Evolutionary conservation across 345 rosid genomes (phyloP).

Genomic region (Arabis alpina): DNA sequence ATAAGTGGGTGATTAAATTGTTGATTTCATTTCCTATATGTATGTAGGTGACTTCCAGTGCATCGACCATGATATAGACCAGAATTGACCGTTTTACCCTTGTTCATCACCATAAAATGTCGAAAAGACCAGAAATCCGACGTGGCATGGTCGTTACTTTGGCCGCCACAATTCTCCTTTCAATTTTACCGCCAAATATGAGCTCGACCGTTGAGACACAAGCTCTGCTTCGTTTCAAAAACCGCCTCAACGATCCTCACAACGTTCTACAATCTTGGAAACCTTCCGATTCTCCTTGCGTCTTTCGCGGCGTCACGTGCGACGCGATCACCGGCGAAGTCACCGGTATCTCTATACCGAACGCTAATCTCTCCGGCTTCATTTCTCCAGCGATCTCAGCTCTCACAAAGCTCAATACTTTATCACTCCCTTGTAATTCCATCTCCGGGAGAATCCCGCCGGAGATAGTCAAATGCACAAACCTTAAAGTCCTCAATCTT

Average conservation of each 20-base stretch:
- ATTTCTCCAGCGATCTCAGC: slow-evolving; percentile 65
- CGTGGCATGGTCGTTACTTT: slow-evolving; percentile 18
- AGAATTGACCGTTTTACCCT: slow-evolving; percentile 1
- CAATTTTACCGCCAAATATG: slow-evolving; percentile 47
- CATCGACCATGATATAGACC: slow-evolving; percentile 8
- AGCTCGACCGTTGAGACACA: slow-evolving; percentile 52
- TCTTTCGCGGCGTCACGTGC: slow-evolving; percentile 65
- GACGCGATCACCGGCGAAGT: slow-evolving; percentile 55
- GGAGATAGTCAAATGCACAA: slow-evolving; percentile 51
- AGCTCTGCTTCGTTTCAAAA: slow-evolving; percentile 73
- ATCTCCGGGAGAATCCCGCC: slow-evolving; percentile 66
- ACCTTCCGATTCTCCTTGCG: slow-evolving; percentile 62
- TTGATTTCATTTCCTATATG: background rate
- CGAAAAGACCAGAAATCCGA: slow-evolving; percentile 26
- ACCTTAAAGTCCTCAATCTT: slow-evolving; percentile 65
- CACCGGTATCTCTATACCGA: slow-evolving; percentile 51
- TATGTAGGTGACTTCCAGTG: slow-evolving; percentile 11
- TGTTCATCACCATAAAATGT: slow-evolving; percentile 19
- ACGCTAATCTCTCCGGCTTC: slow-evolving; percentile 61
- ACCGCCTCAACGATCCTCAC: slow-evolving; percentile 61
- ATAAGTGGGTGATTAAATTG: background rate
- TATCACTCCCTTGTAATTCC: slow-evolving; percentile 53
- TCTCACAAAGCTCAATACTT: slow-evolving; percentile 51
- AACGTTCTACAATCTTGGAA: slow-evolving; percentile 69
- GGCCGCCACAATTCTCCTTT: slow-evolving; percentile 17